Evolutionary conservation across 257 asterid species (phyloP).

Genomic region (Fraxinus quadrangulata): DNA sequence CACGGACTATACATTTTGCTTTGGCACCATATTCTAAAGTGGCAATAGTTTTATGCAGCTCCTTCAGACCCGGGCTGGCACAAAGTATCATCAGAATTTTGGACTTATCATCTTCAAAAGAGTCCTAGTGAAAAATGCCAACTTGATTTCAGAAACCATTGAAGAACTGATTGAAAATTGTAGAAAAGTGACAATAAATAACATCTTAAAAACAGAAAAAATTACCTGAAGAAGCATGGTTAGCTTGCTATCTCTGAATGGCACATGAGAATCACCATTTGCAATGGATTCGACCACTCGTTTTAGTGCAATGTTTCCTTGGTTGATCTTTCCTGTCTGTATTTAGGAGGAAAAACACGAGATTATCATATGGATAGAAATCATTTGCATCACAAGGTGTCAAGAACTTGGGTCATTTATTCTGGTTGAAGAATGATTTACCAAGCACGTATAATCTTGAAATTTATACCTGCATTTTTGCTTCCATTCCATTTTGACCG

Average conservation of each 20-base stretch:
- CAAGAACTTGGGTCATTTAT: constrained; percentile 36
- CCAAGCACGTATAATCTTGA: neutral
- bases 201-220: neutral
- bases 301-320: constrained; percentile 83
- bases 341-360: neutral
- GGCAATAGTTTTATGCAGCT: constrained; percentile 85
- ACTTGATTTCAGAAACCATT: constrained; percentile 17
- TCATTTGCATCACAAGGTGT: neutral
- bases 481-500: constrained; percentile 88
- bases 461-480: constrained; percentile 79
- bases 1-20: constrained; percentile 91
- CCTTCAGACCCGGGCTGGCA: constrained; percentile 94
- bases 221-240: constrained; percentile 98
- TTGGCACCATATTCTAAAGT: constrained; percentile 95
- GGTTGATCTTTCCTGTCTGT: constrained; percentile 96
- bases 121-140: constrained; percentile 54
- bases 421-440: constrained; percentile 24
- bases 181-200: no score
- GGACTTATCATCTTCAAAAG: constrained; percentile 92
- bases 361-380: neutral
- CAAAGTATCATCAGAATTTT: constrained; percentile 90
- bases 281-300: constrained; percentile 98
- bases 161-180: constrained; percentile 14
- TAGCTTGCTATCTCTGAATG: constrained; percentile 95
- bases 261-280: constrained; percentile 94